phyloP scores from a whole-genome alignment of 768 basidiomycete genomes.

The Hygrophorus pudorinus region DNA sequence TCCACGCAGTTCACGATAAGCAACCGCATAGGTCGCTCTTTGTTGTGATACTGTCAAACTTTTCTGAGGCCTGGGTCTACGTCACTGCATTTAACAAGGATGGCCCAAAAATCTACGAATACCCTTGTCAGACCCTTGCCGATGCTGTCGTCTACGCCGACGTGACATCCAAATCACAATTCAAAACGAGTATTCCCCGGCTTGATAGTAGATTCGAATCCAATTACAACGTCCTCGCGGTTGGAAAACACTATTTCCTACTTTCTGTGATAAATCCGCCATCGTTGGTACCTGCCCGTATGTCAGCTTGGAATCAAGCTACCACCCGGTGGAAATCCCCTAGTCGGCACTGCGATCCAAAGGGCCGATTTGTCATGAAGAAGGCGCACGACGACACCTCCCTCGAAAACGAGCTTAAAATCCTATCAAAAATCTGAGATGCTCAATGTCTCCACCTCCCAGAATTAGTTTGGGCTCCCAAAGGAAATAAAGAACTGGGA shows the following conservation, averaged over 20 bases:
- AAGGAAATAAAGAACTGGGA: background rate
- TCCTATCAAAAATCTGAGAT: background rate
- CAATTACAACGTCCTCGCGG: background rate
- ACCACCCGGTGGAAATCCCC: background rate
- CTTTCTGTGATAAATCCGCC: background rate
- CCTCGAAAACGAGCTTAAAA: background rate
- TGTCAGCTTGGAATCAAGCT: background rate
- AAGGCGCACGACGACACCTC: background rate
- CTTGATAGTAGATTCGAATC: background rate
- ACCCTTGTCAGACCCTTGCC: background rate
- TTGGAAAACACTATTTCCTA: background rate
- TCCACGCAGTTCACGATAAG: background rate
- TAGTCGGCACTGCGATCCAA: background rate
- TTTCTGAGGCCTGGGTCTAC: background rate
- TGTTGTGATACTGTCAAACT: conserved; percentile 3
- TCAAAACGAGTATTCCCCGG: background rate
- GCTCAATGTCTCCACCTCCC: background rate
- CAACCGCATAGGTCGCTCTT: background rate
- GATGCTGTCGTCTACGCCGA: conserved; percentile 5
- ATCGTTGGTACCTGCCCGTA: background rate
- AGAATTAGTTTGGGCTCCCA: background rate
- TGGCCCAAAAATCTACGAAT: background rate
- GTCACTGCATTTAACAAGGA: background rate
- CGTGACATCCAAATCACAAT: background rate
- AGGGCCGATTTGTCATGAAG: background rate